phyloP scores from a whole-genome alignment of 2,329 filamentous ascomycete genomes.

The Diaporthe longicolla region DNA sequence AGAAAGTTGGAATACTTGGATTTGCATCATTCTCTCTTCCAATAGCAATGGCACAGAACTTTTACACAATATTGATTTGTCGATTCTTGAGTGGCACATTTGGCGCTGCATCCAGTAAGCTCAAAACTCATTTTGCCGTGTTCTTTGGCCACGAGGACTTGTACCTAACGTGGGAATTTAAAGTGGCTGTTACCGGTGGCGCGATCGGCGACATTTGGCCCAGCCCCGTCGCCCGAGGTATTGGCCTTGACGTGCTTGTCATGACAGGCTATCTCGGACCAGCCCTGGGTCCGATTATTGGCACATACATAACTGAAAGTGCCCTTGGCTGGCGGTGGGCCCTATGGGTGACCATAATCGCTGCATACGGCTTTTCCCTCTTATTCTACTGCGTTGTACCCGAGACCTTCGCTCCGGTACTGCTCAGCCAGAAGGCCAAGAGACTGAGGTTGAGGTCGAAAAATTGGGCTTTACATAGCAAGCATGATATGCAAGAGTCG shows the following conservation, averaged over 20 bases:
- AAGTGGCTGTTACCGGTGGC: slow-evolving; percentile 11
- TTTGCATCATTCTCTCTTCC: slow-evolving; percentile 14
- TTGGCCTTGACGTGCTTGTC: slow-evolving; percentile 9
- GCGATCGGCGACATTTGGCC: slow-evolving; percentile 9
- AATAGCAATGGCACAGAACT: slow-evolving; percentile 7
- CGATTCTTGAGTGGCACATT: slow-evolving; percentile 20
- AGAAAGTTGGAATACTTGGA: slow-evolving; percentile 6
- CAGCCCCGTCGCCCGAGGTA: neutral
- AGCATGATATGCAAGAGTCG: slow-evolving; percentile 12
- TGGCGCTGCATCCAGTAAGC: slow-evolving; percentile 8
- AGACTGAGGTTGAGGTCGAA: neutral
- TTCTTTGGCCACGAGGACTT: neutral
- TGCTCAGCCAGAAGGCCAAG: slow-evolving; percentile 7
- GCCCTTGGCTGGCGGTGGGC: slow-evolving; percentile 10
- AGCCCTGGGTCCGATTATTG: slow-evolving; percentile 5
- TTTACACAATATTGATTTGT: slow-evolving; percentile 14
- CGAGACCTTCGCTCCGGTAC: slow-evolving; percentile 4
- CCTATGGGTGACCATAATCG: slow-evolving; percentile 7
- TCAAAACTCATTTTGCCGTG: fast-evolving
- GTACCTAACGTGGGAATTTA: neutral
- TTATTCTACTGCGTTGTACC: slow-evolving; percentile 11
- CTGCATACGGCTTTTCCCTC: neutral
- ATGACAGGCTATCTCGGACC: slow-evolving; percentile 16
- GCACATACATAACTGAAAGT: neutral
- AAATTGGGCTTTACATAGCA: slow-evolving; percentile 11